Evolutionary conservation across 2,329 filamentous ascomycete species (phyloP), one percentile per base, ranked within the genome.

Genomic region (Aspergillus fructus): DNA sequence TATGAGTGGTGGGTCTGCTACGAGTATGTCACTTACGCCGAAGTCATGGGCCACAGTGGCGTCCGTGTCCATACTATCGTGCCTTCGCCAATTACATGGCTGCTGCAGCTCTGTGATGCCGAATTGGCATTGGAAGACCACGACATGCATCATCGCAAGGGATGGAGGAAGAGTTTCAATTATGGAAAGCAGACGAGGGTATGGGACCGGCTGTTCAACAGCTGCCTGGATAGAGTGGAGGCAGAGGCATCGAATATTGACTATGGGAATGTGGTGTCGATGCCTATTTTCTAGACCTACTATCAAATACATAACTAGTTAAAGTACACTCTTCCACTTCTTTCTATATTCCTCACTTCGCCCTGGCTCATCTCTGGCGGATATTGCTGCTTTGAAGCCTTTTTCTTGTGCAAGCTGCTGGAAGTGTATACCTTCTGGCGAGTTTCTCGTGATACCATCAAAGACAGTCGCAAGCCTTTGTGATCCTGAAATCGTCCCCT

Each of bases 271-370:
- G 43, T 27, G 43, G 43, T 46, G 11, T 46, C 13, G 24, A 46
- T 46, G 43, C 43, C 43, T 15, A 6, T 46, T 1, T 27, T 50
- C 21, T 37, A 50, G 48, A 30, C 24, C 24, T 24, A 21, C 21
- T 24, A 6, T 7, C 4, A 11, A 30, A 30, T 30, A 30, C 27
- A 30, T 30, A 30, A 3, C 8, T 30, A 30, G 27, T 33, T 49
- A 58, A 17, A 58, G 43, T 5, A 58, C 55, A 45, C 55, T 58
- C n/a, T 58, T 53, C 55, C 55, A 58, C 34, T 13, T 30, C 17
- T 49, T 48, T 27, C 21, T 37, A 23, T 58, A 58, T 9, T 27
- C 39, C 15, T 37, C 45, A 3, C 27, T 49, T 13, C 50, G 19
- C 17, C 39, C 56, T 6, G 56, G 56, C 11, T 11, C 17, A 43